Percentiles rank a stretch among this genome's conserved stretches.
phyloP scores from a whole-genome alignment of 2,329 filamentous ascomycete genomes.

The Cadophora sp. region DNA sequence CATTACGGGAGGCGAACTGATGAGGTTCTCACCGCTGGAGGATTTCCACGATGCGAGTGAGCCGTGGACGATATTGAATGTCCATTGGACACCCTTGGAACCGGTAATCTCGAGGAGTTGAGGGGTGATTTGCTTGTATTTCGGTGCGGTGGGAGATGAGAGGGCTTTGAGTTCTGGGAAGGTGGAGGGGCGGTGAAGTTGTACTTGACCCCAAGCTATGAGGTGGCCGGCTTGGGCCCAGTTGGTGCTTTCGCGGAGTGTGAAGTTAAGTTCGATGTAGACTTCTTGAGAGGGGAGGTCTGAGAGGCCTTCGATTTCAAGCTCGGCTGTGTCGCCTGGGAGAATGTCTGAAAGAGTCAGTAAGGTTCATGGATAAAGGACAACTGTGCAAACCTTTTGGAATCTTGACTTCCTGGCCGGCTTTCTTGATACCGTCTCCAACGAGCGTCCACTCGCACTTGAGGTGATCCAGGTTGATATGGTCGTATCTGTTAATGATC shows the following conservation, averaged over 20 bases:
- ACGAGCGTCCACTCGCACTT: constrained; percentile 51
- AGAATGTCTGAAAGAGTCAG: constrained; percentile 47
- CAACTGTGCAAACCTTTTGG: constrained; percentile 48
- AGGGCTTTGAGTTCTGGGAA: constrained; percentile 40
- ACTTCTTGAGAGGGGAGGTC: constrained; percentile 44
- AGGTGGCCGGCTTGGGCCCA: constrained; percentile 62
- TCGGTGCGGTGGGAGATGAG: constrained; percentile 30
- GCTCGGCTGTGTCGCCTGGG: constrained; percentile 41
- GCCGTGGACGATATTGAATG: constrained; percentile 53
- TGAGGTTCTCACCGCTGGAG: constrained; percentile 48
- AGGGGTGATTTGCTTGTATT: constrained; percentile 40
- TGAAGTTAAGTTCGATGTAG: constrained; percentile 58
- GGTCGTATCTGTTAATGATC: constrained; percentile 58
- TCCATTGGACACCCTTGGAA: constrained; percentile 47
- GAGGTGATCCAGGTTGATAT: constrained; percentile 58
- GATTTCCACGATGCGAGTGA: constrained; percentile 51
- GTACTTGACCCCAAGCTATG: constrained; percentile 58
- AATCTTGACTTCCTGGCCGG: constrained; percentile 47
- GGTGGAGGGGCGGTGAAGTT: constrained; percentile 41
- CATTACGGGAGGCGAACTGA: constrained; percentile 54
- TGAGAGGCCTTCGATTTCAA: constrained; percentile 31
- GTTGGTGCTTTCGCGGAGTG: constrained; percentile 49
- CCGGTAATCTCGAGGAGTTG: constrained; percentile 33
- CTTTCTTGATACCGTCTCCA: constrained; percentile 27
- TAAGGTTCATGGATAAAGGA: background rate